Conservation (phyloP, 148 eudicot genomes). For the Rhododendron simsii region DNA sequence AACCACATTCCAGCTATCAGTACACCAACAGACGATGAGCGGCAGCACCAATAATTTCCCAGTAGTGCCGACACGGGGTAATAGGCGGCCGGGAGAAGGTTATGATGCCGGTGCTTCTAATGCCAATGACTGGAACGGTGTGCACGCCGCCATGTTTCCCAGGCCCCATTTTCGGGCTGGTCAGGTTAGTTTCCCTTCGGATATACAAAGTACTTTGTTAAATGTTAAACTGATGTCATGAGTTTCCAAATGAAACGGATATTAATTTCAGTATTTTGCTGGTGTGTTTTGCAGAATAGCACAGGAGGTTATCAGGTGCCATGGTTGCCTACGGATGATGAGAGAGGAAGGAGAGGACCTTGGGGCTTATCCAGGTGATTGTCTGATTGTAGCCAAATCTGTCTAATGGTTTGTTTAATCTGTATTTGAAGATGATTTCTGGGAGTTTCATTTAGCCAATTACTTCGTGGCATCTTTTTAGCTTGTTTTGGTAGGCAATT, state of each 20-base stretch:
- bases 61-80: background rate
- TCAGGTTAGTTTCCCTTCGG: background rate
- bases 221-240: too few relatives aligned
- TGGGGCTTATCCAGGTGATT: conserved; percentile 25
- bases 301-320: conserved; percentile 13
- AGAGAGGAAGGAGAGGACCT: conserved; percentile 6
- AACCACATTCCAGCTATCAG: background rate
- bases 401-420: background rate
- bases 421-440: background rate
- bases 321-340: conserved; percentile 17
- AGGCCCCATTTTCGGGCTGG: background rate
- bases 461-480: background rate
- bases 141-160: background rate
- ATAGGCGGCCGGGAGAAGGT: background rate
- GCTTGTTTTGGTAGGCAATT: background rate
- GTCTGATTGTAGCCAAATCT: background rate
- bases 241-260: background rate
- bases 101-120: background rate
- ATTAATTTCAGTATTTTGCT: background rate
- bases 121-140: background rate
- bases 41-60: conserved; percentile 4
- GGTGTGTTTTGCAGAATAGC: conserved; percentile 7
- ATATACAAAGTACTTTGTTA: background rate
- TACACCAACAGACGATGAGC: background rate
- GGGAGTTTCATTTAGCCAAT: background rate